These are phyloP conservation scores for Iris macrosiphon DNA, from an alignment of 106 monocot species.

Conservation along the genomic window DNA sequence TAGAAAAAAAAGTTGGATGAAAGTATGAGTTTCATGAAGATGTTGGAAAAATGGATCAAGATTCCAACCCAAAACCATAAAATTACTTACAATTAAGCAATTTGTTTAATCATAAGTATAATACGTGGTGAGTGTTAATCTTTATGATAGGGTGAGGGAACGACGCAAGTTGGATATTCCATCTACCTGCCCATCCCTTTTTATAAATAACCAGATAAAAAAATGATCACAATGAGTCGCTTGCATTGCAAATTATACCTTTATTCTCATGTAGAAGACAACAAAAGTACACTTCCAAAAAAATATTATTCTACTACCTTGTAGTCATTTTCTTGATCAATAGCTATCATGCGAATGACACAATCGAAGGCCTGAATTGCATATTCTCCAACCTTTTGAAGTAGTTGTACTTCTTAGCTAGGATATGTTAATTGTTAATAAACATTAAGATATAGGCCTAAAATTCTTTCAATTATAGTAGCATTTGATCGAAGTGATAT, in stretches of 20 bases:
- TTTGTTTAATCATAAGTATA: constrained; percentile 2
- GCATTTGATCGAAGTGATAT: too few species aligned
- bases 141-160: constrained; percentile 66
- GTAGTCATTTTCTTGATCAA: constrained; percentile 72
- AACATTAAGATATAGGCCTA: not conserved
- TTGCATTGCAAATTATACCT: constrained; percentile 29
- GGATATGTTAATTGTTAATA: constrained; percentile 39
- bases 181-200: constrained; percentile 99
- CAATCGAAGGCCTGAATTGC: constrained; percentile 55
- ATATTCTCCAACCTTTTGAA: constrained; percentile 51
- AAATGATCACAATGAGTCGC: constrained; percentile 95
- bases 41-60: too few species aligned
- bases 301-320: too few species aligned
- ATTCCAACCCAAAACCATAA: too few species aligned
- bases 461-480: too few species aligned
- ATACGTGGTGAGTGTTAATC: too few species aligned
- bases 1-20: too few species aligned
- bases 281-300: not conserved
- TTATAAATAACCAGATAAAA: constrained; percentile 90
- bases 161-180: constrained; percentile 99
- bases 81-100: not conserved
- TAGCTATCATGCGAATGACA: constrained; percentile 92
- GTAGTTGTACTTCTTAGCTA: constrained; percentile 91
- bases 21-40: too few species aligned
- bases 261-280: not conserved